Percentiles rank a stretch among this genome's conserved stretches.
These are phyloP conservation scores for Tolypocladium nubicola DNA, from an alignment of 2,329 filamentous ascomycete species.

Conservation along the genomic window DNA sequence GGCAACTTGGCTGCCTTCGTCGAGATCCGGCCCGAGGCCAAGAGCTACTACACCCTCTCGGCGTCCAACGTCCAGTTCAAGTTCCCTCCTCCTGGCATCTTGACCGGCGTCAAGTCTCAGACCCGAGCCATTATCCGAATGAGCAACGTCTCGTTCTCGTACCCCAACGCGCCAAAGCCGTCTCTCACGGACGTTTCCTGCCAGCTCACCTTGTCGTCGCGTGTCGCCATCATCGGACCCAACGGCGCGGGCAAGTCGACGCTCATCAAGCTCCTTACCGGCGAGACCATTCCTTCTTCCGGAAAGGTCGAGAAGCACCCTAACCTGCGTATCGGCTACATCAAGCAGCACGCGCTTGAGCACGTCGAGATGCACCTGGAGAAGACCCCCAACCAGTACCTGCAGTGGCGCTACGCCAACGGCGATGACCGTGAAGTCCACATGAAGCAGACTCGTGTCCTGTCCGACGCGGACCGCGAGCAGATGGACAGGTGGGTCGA, in stretches of 20 bases:
- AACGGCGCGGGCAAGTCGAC: conserved; percentile 98
- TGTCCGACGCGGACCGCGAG: conserved; percentile 73
- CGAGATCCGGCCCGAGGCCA: conserved; percentile 80
- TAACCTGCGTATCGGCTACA: conserved; percentile 97
- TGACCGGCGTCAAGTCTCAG: conserved; percentile 89
- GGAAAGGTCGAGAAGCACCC: conserved; percentile 97
- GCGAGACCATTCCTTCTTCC: conserved; percentile 71
- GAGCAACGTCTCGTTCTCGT: conserved; percentile 85
- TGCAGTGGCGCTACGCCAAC: conserved; percentile 97
- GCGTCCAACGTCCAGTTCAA: conserved; percentile 89
- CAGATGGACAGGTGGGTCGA: conserved; percentile 92
- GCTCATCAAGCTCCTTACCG: conserved; percentile 92
- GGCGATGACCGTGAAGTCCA: conserved; percentile 95
- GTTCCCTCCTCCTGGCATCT: conserved; percentile 89
- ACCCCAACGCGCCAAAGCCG: conserved; percentile 79
- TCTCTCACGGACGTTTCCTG: conserved; percentile 84
- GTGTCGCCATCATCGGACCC: conserved; percentile 90
- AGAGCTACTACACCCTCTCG: conserved; percentile 95
- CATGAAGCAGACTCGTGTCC: conserved; percentile 90
- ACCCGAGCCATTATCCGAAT: conserved; percentile 94
- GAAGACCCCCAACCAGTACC: conserved; percentile 97
- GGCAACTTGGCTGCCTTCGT: conserved; percentile 80
- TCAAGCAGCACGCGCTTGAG: conserved; percentile 97
- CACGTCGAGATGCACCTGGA: conserved; percentile 99
- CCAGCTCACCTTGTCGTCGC: conserved; percentile 77